These are phyloP conservation scores for Barnettozyma siamensis DNA, from an alignment of 805 yeast species.

Conservation along the genomic window DNA sequence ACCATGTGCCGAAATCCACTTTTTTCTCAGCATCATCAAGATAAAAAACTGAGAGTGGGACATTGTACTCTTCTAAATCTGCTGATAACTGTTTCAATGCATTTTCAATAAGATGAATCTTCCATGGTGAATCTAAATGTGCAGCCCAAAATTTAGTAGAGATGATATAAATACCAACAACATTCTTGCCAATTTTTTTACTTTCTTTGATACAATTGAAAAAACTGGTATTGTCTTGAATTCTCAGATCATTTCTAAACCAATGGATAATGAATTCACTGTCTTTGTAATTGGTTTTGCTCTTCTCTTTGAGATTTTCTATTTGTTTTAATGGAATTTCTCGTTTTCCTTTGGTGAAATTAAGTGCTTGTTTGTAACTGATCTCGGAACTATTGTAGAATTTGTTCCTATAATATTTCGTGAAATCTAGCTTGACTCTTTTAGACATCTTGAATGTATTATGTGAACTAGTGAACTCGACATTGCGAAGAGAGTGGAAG, in stretches of 20 bases:
- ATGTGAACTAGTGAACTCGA: neutral
- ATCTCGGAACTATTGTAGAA: conserved; percentile 6
- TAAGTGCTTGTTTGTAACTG: conserved; percentile 8
- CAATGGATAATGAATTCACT: conserved; percentile 34
- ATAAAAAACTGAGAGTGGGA: conserved; percentile 30
- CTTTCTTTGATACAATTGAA: conserved; percentile 31
- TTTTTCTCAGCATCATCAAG: conserved; percentile 15
- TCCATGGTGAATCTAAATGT: conserved; percentile 40
- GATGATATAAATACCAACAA: conserved; percentile 37
- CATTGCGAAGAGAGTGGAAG: too few species aligned
- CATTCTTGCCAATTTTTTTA: conserved; percentile 25
- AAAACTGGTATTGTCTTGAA: conserved; percentile 39
- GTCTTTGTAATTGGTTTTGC: neutral
- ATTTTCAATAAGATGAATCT: conserved; percentile 33
- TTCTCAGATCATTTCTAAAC: conserved; percentile 42
- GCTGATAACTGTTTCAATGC: conserved; percentile 28
- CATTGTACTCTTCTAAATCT: conserved; percentile 29
- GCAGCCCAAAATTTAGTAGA: conserved; percentile 36
- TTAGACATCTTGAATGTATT: conserved; percentile 10
- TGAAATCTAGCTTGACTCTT: conserved; percentile 14
- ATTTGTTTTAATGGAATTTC: conserved; percentile 10
- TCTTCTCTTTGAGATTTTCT: neutral
- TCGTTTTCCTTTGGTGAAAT: conserved; percentile 10
- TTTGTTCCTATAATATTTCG: conserved; percentile 10
- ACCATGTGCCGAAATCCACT: conserved; percentile 20